These are phyloP conservation scores for Lactuca sativa DNA, from an alignment of 129 eudicot species.

Conservation along the genomic window DNA sequence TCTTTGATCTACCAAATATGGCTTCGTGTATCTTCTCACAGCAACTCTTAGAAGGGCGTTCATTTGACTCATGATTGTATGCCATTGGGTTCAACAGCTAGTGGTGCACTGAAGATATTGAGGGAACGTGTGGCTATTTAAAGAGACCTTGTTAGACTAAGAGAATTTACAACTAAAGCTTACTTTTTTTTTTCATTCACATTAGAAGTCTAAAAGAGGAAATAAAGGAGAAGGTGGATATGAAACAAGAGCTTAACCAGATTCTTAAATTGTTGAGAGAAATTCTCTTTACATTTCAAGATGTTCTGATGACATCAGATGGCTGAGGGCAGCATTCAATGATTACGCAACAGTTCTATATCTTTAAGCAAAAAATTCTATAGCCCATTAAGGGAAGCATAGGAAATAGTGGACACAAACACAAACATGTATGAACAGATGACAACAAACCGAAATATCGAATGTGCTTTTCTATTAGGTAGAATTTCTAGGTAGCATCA, in stretches of 20 bases:
- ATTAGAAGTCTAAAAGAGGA: not conserved
- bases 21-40: slow-evolving; percentile 23
- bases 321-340: no score
- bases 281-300: not conserved
- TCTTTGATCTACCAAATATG: slow-evolving; percentile 22
- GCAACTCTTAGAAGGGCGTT: not conserved
- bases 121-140: not conserved
- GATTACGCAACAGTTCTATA: no score
- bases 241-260: no score
- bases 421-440: not conserved
- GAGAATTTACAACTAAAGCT: not conserved
- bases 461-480: not conserved
- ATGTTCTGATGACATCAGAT: no score
- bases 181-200: not conserved
- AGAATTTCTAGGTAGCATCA: not conserved
- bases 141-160: not conserved
- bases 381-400: slow-evolving; percentile 1
- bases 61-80: not conserved
- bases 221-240: not conserved
- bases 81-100: slow-evolving; percentile 1
- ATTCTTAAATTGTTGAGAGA: not conserved
- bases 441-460: not conserved
- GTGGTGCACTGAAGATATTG: not conserved
- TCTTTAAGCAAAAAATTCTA: no score
- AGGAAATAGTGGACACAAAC: not conserved